Evolutionary conservation across 164 flowering plant genomes (phyloP), one percentile per base, ranked within the genome.

Genomic region (Piper longum): DNA sequence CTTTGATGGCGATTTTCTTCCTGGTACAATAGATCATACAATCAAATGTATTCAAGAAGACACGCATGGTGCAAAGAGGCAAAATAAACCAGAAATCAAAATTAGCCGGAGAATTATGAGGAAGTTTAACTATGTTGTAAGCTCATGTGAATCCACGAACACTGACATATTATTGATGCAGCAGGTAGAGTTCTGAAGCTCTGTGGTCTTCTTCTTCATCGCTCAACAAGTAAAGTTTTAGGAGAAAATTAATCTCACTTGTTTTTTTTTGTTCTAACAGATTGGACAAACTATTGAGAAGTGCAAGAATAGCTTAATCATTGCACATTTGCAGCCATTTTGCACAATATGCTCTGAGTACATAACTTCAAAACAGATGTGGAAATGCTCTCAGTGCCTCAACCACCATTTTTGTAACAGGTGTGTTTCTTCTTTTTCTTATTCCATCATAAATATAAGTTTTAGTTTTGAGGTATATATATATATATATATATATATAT

Each of bases 1-100:
- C 62, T 85, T 85, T 71, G 89, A 83, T 67, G 91, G 91, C 26
- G 84, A 77, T 66, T 82, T 74, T 67, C 85, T 85, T 85, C 74
- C 83, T 48, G 65, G 59, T 57, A 69, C 73, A 63, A 83, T 84
- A 44, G 88, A 82, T 72, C 67, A 73, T 48, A 16, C 77, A 45
- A 60, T 80, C 43, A 68, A 54, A 56, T 64, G 12, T 59, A 26
- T 59, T 16, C 43, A 18, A 60, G 75, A 76, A 63, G 44, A 75
- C 64, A 81, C 72, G 55, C 59, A 62, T 64, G 72, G 67, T 14
- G 63, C 59, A 56, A 77, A 66, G 5, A 62, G 54, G 36, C 52
- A 59, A 16, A 74, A 66, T 66, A 73, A 67, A 59, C 57, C 54
- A 18, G 70, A 70, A 57, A 63, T 71, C 36, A 62, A 56, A 16